Evolutionary conservation across 1,139 yeast species (phyloP).

Genomic region (Hanseniaspora gamundiae): DNA sequence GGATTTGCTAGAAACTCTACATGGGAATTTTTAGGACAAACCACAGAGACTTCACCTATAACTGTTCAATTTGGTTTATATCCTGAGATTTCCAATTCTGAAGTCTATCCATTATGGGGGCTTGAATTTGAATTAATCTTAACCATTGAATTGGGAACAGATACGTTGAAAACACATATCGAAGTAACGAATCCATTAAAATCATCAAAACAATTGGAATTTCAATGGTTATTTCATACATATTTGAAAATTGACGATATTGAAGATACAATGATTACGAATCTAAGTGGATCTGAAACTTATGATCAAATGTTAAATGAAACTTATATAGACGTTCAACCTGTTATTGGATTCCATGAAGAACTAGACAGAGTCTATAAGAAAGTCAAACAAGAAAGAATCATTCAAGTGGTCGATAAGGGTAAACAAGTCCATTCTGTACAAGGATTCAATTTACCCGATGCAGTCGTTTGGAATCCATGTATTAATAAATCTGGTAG

Average conservation of each 20-base stretch:
- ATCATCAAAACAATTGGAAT: conserved; percentile 44
- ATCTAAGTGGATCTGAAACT: conserved; percentile 58
- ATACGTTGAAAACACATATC: conserved; percentile 51
- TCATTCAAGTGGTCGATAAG: conserved; percentile 51
- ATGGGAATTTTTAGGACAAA: conserved; percentile 91
- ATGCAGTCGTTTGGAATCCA: conserved; percentile 96
- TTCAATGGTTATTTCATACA: conserved; percentile 95
- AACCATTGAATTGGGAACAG: conserved; percentile 45
- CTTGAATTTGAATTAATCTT: conserved; percentile 68
- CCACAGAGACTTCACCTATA: conserved; percentile 38
- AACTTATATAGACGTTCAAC: conserved; percentile 56
- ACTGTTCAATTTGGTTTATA: conserved; percentile 83
- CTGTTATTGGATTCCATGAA: conserved; percentile 58
- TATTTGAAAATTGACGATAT: conserved; percentile 68
- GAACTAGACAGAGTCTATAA: conserved; percentile 82
- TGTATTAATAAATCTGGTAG: conserved; percentile 73
- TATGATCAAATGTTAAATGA: conserved; percentile 62
- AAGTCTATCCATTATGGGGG: conserved; percentile 44
- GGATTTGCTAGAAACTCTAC: conserved; percentile 84
- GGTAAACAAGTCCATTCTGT: conserved; percentile 62
- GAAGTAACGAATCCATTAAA: conserved; percentile 63
- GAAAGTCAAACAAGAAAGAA: conserved; percentile 40
- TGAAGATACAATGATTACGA: conserved; percentile 63
- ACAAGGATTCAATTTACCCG: conserved; percentile 57
- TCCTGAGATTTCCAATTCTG: conserved; percentile 62